phyloP scores from a whole-genome alignment of 164 flowering plant genomes.

The Pachysandra terminalis region DNA sequence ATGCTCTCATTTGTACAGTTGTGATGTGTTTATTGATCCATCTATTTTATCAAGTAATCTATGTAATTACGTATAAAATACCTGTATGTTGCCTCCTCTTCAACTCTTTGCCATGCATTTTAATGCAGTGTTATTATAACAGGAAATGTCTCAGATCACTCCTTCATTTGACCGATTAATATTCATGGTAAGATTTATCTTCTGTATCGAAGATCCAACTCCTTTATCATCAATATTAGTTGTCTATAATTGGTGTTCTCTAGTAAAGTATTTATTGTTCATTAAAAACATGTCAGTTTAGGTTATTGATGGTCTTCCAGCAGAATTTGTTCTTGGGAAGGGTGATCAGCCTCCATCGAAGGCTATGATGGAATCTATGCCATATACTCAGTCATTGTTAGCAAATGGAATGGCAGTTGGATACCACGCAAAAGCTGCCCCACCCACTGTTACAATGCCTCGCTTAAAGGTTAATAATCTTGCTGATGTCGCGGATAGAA shows the following conservation, averaged over 20 bases:
- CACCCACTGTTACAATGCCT: constrained; percentile 99
- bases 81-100: neutral
- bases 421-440: constrained; percentile 92
- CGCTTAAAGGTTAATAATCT: constrained; percentile 66
- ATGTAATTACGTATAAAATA: no score
- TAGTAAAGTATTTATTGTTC: constrained; percentile 13
- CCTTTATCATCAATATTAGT: neutral
- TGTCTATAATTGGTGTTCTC: constrained; percentile 3
- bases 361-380: constrained; percentile 72
- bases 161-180: constrained; percentile 65
- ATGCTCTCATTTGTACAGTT: no score
- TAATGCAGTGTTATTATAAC: constrained; percentile 20
- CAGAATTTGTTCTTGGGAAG: constrained; percentile 92
- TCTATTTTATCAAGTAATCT: neutral
- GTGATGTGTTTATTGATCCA: no score
- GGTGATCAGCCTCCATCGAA: constrained; percentile 58
- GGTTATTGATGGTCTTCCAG: constrained; percentile 99
- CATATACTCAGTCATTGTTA: constrained; percentile 79
- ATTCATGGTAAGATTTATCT: constrained; percentile 53
- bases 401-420: constrained; percentile 67
- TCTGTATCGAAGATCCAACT: no score
- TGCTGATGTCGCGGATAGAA: neutral
- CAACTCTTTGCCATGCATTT: neutral
- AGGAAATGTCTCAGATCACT: constrained; percentile 69
- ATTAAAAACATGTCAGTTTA: constrained; percentile 37